A percentile compares a stretch with the other conserved stretches of the same genome.
Evolutionary conservation across 192 early-diverging fungal genomes (phyloP).

Genomic region (Podila horticola): DNA sequence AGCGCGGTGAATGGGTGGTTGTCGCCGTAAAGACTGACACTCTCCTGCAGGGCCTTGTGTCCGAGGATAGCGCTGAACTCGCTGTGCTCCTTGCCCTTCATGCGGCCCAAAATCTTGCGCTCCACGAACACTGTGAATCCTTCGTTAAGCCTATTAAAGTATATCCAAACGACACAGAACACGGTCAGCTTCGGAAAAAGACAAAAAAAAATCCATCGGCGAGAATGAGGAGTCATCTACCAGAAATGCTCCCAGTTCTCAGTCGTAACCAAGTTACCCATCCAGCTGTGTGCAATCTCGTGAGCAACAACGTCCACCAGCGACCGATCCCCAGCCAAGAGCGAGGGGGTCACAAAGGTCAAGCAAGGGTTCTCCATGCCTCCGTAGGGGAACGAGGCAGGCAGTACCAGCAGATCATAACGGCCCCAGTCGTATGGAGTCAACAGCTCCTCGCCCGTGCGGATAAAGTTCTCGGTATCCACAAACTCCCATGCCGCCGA

Average conservation of each 20-base stretch:
- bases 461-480: conserved; percentile 74
- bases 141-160: conserved; percentile 96
- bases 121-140: conserved; percentile 95
- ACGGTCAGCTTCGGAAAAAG: no score
- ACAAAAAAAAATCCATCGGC: conserved; percentile 17
- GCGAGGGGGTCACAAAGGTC: conserved; percentile 97
- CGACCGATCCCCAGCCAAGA: conserved; percentile 93
- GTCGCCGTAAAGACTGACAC: conserved; percentile 69
- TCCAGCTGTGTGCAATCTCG: conserved; percentile 94
- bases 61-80: conserved; percentile 92
- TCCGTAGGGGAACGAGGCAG: conserved; percentile 88
- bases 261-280: conserved; percentile 87
- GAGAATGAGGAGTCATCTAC: neutral
- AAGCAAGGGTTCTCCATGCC: conserved; percentile 99
- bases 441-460: conserved; percentile 75
- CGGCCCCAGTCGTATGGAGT: conserved; percentile 97
- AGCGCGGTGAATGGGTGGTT: conserved; percentile 74
- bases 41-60: conserved; percentile 75
- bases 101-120: conserved; percentile 84
- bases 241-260: conserved; percentile 76
- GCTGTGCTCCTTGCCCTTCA: conserved; percentile 78
- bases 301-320: conserved; percentile 96
- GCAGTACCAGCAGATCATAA: conserved; percentile 93
- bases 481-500: conserved; percentile 95
- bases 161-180: conserved; percentile 52